Percentiles rank a stretch among this genome's conserved stretches.
phyloP scores from a whole-genome alignment of 2,329 filamentous ascomycete species.

The Trichoderma endophyticum region DNA sequence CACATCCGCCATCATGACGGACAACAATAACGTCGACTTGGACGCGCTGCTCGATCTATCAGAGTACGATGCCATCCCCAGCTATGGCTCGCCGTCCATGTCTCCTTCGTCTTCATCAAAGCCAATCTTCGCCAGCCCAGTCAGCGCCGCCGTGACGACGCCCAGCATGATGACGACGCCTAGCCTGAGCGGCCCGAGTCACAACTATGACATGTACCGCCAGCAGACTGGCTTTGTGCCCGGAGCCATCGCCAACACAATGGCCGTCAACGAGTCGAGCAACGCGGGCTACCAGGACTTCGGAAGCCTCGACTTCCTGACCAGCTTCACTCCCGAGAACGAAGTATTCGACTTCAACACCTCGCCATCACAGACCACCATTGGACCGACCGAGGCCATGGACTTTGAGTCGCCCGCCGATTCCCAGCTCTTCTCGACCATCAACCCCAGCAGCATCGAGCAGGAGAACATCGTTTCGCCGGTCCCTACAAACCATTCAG shows the following conservation, averaged over 20 bases:
- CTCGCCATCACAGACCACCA: conserved; percentile 56
- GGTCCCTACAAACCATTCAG: conserved; percentile 49
- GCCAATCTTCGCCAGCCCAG: conserved; percentile 50
- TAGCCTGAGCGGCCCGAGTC: conserved; percentile 75
- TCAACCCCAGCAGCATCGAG: conserved; percentile 74
- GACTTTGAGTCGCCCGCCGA: conserved; percentile 45
- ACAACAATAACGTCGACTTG: conserved; percentile 48
- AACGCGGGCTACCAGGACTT: conserved; percentile 53
- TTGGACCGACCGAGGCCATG: conserved; percentile 63
- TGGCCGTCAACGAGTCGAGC: conserved; percentile 68
- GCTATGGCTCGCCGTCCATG: conserved; percentile 59
- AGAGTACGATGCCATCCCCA: conserved; percentile 57
- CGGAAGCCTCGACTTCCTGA: conserved; percentile 49
- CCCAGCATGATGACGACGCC: conserved; percentile 57
- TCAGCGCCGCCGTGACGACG: conserved; percentile 51
- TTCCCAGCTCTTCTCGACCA: conserved; percentile 58
- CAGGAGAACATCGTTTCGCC: conserved; percentile 50
- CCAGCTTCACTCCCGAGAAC: conserved; percentile 58
- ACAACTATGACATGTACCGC: conserved; percentile 92
- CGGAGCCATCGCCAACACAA: conserved; percentile 74
- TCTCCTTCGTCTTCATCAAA: conserved; percentile 55
- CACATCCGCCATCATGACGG: conserved; percentile 34
- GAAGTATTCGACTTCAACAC: conserved; percentile 72
- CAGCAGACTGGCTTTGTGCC: conserved; percentile 92
- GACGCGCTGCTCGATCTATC: conserved; percentile 60